Evolutionary conservation across 1,139 yeast genomes (phyloP).

Genomic region (Protomyces inouyei): DNA sequence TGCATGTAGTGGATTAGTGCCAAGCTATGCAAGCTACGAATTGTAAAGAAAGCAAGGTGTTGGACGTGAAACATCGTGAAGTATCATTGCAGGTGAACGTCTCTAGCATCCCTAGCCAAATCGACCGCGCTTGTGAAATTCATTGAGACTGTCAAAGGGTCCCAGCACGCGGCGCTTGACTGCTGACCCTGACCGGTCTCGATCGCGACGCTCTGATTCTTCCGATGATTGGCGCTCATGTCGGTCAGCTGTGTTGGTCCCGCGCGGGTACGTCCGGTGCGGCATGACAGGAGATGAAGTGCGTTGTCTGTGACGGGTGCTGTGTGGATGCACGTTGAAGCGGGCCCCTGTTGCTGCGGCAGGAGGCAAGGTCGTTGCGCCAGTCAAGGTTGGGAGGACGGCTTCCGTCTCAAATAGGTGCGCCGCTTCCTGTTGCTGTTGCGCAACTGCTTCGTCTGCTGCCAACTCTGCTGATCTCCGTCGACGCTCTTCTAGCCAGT

Average conservation of each 20-base stretch:
- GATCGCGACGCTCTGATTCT: conserved; percentile 15
- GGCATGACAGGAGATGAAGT: neutral
- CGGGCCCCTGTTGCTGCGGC: neutral
- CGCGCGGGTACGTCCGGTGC: neutral
- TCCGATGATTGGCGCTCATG: neutral
- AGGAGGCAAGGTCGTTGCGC: neutral
- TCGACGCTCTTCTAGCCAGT: conserved; percentile 18
- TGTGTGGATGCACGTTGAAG: neutral
- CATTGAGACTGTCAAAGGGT: conserved; percentile 1
- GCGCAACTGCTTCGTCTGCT: neutral
- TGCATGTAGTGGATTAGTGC: neutral
- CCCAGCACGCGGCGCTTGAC: conserved; percentile 15
- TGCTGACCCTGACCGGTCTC: neutral
- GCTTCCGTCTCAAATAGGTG: neutral
- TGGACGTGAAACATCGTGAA: neutral
- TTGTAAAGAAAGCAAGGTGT: neutral
- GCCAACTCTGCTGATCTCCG: neutral
- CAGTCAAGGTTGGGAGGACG: neutral
- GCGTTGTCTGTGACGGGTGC: neutral
- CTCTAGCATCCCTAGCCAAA: neutral
- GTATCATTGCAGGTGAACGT: neutral
- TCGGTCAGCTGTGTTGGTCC: neutral
- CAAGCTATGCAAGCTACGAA: neutral
- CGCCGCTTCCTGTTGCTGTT: neutral
- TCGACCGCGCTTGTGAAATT: conserved; percentile 21